Base-by-base conservation (phyloP, 192 early-diverging fungal genomes). In the Rhizophagus prolifer region DNA sequence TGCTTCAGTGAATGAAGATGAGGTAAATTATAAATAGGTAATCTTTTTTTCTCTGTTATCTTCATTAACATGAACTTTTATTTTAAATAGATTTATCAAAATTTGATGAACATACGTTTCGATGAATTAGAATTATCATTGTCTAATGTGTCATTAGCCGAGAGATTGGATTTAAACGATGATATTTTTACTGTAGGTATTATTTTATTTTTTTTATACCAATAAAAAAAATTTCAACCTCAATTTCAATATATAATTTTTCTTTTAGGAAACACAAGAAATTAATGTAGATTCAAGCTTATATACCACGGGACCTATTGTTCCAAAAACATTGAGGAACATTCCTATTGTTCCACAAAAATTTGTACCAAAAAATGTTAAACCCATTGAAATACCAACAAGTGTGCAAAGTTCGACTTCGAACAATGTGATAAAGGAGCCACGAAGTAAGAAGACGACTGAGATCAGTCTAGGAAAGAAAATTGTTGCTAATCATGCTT, bases 91-190 rank as follows among this genome's bases (percentile, higher is more conserved):
- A 58, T 71, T 12, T 50, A 71, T 58, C 44, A 71, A 47, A 30
- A 46, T 58, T n/a, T 71, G 21, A 58, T 71, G 70, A 71, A 71
- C 5, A 71, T 71, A 14, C 47, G 44, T 3, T 71, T 71, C 25
- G 46, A 71, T 71, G n/a, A n/a, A 13, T 58, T 71, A 50, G 70
- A 71, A 58, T 58, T 71, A 54, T 71, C 70, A 31, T 50, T 71
- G 46, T 23, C 41, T 21, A 71, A 14, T 58, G 70, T 71, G 5
- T 36, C 41, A 30, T 71, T 71, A 71, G 14, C 41, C 16, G 70
- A 71, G 6, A 71, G 70, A 71, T 58, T 71, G 14, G 30, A 71
- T 71, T 71, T 71, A 58, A 46, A 14, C 36, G 50, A 71, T 28
- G 70, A 58, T 71, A 23, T 47, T 71, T 58, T 71, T 58, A 26